These are phyloP conservation scores for Arabidopsis thaliana DNA, from an alignment of 345 rosid genomes.

Conservation along the genomic window DNA sequence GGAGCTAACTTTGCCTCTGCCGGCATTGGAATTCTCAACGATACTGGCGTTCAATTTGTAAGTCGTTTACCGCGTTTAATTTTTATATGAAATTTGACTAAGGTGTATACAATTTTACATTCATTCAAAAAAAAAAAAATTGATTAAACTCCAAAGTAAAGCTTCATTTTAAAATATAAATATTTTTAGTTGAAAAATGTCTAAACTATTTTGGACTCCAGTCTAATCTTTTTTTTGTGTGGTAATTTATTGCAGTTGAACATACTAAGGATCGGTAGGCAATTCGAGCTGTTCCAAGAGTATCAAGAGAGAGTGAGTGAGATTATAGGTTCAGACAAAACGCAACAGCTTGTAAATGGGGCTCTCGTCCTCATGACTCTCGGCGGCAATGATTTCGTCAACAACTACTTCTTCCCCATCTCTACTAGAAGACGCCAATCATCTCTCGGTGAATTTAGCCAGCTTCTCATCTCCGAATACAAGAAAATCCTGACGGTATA, in stretches of 20 bases:
- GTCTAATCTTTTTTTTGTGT: neutral
- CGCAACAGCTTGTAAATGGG: conserved; percentile 55
- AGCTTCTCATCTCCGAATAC: conserved; percentile 45
- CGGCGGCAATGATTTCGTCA: conserved; percentile 50
- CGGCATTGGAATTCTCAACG: conserved; percentile 63
- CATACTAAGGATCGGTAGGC: conserved; percentile 66
- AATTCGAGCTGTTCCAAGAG: conserved; percentile 61
- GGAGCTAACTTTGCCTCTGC: conserved; percentile 98
- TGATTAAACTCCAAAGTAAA: neutral
- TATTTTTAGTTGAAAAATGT: neutral
- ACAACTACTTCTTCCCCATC: conserved; percentile 45
- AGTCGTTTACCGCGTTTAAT: conserved; percentile 3
- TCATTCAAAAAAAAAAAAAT: too few species aligned
- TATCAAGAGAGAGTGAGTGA: conserved; percentile 60
- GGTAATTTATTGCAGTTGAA: conserved; percentile 54
- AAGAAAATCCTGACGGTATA: conserved; percentile 40
- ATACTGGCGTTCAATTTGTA: conserved; percentile 50
- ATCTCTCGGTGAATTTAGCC: conserved; percentile 38
- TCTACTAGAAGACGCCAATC: conserved; percentile 41
- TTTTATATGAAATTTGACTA: neutral
- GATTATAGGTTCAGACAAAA: conserved; percentile 51
- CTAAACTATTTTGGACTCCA: neutral
- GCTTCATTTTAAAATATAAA: neutral
- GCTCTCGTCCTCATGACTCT: conserved; percentile 48
- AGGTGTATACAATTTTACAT: too few species aligned